Conservation (phyloP, 768 basidiomycete genomes). For the Phanerochaete carnosa region DNA sequence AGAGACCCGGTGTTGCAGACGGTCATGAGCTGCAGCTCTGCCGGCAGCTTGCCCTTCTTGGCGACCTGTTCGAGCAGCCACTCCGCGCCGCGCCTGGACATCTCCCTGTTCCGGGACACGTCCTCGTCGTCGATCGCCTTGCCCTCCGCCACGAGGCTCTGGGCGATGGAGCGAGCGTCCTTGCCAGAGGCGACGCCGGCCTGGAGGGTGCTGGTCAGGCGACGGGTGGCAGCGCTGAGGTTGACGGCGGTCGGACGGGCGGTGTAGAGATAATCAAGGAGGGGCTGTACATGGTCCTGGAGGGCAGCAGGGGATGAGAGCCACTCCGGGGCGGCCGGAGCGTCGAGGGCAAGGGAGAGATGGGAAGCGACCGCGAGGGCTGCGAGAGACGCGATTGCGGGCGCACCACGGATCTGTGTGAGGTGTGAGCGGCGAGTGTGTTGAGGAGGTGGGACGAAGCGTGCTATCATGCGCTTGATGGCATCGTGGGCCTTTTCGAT, state of each 20-base stretch:
- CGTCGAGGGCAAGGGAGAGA: conserved; percentile 50
- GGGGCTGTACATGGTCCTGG: conserved; percentile 48
- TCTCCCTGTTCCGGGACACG: conserved; percentile 78
- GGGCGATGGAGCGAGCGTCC: conserved; percentile 40
- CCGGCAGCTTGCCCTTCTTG: conserved; percentile 35
- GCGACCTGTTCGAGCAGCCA: conserved; percentile 67
- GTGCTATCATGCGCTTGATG: conserved; percentile 93
- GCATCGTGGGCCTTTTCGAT: conserved; percentile 88
- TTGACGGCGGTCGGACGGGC: conserved; percentile 98
- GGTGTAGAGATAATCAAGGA: conserved; percentile 72
- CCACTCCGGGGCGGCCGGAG: conserved; percentile 48
- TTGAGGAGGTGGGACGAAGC: background rate
- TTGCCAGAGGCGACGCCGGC: conserved; percentile 34
- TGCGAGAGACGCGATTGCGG: conserved; percentile 92
- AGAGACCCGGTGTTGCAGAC: conserved; percentile 98
- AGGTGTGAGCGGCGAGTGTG: background rate
- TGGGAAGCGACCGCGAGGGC: conserved; percentile 71
- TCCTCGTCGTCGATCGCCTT: conserved; percentile 81
- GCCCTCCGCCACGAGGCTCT: conserved; percentile 68
- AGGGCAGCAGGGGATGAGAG: conserved; percentile 52
- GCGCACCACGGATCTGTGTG: conserved; percentile 79
- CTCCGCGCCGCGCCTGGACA: conserved; percentile 82
- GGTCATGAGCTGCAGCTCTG: conserved; percentile 76
- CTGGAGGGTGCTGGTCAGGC: conserved; percentile 54
- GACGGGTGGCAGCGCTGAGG: conserved; percentile 79